Percentiles rank a stretch among this genome's conserved stretches.
Conservation (phyloP, 768 basidiomycete genomes). For the Fibroporia radiculosa region DNA sequence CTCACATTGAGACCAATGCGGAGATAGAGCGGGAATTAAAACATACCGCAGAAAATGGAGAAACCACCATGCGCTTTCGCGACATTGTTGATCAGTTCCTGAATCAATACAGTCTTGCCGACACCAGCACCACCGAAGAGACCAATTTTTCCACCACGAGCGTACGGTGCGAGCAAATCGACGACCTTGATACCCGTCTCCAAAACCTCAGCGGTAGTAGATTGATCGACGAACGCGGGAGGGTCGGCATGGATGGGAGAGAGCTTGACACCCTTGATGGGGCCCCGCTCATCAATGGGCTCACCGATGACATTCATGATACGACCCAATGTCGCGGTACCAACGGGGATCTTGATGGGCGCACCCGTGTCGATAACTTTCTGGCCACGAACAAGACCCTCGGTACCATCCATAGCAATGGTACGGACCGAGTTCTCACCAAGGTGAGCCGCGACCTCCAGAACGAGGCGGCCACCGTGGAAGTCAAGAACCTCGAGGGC, state of each 20-base stretch:
- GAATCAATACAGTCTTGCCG: conserved; percentile 99
- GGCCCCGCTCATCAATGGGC: conserved; percentile 99
- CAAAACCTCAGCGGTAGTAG: conserved; percentile 95
- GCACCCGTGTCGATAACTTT: conserved; percentile 95
- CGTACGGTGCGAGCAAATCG: conserved; percentile 98
- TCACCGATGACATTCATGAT: conserved; percentile 99
- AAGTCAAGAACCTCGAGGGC: conserved; percentile 97
- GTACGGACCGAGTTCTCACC: conserved; percentile 99
- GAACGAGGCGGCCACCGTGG: conserved; percentile 92
- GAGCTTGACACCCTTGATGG: conserved; percentile 91
- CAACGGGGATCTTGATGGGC: conserved; percentile 96
- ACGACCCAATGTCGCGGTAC: conserved; percentile 88
- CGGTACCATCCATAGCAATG: conserved; percentile 99
- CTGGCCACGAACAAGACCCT: conserved; percentile 98
- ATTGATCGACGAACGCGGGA: conserved; percentile 96
- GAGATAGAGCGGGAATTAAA: neutral
- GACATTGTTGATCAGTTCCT: conserved; percentile 99
- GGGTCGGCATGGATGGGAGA: conserved; percentile 96
- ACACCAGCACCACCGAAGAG: conserved; percentile 99
- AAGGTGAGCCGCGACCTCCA: conserved; percentile 97
- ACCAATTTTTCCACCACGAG: conserved; percentile 99
- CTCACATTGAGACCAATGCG: neutral
- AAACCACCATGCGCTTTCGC: conserved; percentile 99
- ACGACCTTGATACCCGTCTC: conserved; percentile 99
- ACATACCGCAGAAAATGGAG: conserved; percentile 95